Evolutionary conservation across 2,329 filamentous ascomycete genomes (phyloP).

Genomic region (Neoscytalidium dimidiatum): DNA sequence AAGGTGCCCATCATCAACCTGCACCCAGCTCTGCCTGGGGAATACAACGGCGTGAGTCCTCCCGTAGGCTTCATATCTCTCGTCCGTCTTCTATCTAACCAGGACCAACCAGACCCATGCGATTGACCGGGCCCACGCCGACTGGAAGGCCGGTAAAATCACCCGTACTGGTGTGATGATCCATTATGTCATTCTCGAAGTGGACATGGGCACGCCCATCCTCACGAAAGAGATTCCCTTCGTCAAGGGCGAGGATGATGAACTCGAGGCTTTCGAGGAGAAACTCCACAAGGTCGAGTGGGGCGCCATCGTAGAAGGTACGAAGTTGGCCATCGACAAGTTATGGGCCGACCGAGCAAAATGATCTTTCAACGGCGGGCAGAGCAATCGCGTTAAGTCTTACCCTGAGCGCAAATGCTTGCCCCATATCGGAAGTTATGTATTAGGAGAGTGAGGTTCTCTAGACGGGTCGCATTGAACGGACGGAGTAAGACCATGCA

Average conservation of each 20-base stretch:
- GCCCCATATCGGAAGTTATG: neutral
- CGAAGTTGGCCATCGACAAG: conserved; percentile 36
- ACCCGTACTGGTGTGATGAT: conserved; percentile 81
- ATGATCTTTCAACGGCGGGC: neutral
- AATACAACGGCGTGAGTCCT: conserved; percentile 66
- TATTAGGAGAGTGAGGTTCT: no score
- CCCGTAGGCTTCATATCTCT: neutral
- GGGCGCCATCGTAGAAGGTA: conserved; percentile 75
- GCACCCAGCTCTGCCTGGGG: conserved; percentile 73
- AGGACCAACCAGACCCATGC: conserved; percentile 52
- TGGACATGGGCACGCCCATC: conserved; percentile 78
- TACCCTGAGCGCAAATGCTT: neutral
- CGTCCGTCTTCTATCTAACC: neutral
- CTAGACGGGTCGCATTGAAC: no score
- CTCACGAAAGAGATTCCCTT: conserved; percentile 68
- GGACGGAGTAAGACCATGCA: no score
- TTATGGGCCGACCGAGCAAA: conserved; percentile 7
- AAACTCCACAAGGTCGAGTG: conserved; percentile 79
- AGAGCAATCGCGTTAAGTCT: neutral
- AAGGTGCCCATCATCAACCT: conserved; percentile 77
- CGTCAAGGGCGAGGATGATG: conserved; percentile 59
- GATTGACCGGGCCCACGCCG: conserved; percentile 75
- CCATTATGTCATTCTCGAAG: conserved; percentile 74
- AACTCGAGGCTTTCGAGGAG: conserved; percentile 68
- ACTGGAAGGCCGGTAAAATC: conserved; percentile 68